Evolutionary conservation across 345 rosid genomes (phyloP).

Genomic region (Syzygium oleosum): DNA sequence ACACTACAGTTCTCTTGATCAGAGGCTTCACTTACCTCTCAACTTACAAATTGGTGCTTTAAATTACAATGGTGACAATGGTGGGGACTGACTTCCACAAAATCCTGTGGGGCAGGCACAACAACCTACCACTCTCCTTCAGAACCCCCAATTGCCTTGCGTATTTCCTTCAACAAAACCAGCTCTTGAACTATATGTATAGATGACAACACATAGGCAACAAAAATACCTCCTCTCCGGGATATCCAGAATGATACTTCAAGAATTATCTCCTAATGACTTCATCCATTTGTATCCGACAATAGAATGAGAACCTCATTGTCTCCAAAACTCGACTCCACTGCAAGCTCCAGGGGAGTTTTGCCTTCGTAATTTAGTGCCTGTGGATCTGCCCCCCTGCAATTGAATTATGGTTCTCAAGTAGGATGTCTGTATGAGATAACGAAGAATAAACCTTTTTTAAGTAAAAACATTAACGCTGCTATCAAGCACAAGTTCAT

Average conservation of each 20-base stretch:
- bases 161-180: constrained; percentile 8
- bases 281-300: constrained; percentile 54
- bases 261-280: background rate
- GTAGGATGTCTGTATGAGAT: background rate
- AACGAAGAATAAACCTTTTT: background rate
- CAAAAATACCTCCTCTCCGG: constrained; percentile 5
- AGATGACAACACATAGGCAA: constrained; percentile 19
- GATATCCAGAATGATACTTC: constrained; percentile 4
- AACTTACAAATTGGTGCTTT: background rate
- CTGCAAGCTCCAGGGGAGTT: constrained; percentile 50
- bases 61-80: constrained; percentile 5
- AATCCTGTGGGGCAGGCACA: constrained; percentile 26
- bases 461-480: background rate
- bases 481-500: background rate
- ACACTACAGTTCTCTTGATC: background rate
- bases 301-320: constrained; percentile 54
- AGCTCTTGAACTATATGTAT: constrained; percentile 5
- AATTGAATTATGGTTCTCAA: background rate
- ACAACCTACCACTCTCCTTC: constrained; percentile 27
- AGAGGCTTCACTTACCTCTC: constrained; percentile 17
- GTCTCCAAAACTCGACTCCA: constrained; percentile 48
- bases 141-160: constrained; percentile 7
- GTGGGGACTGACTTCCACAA: constrained; percentile 14
- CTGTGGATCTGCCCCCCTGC: constrained; percentile 87
- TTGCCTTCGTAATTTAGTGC: constrained; percentile 59